Conservation (phyloP, 192 early-diverging fungal species). For the Podila clonocystis region DNA sequence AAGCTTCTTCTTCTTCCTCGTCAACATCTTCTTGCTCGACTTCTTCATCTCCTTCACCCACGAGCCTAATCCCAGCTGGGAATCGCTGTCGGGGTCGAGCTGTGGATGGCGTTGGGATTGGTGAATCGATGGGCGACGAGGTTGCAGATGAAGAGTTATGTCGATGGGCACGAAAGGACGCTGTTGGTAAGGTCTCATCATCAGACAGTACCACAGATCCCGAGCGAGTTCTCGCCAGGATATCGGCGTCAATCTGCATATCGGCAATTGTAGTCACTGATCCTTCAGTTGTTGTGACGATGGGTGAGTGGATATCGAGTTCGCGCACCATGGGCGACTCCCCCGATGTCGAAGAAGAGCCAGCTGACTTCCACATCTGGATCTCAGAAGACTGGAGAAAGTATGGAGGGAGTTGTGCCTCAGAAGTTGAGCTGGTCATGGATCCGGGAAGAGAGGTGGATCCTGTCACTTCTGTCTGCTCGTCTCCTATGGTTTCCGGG, state of each 20-base stretch:
- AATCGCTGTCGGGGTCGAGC: conserved; percentile 41
- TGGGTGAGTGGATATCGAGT: conserved; percentile 35
- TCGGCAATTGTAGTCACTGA: conserved; percentile 26
- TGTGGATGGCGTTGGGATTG: conserved; percentile 47
- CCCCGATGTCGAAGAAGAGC: conserved; percentile 1
- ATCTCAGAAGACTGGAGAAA: neutral
- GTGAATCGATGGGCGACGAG: conserved; percentile 40
- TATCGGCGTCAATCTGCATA: conserved; percentile 34
- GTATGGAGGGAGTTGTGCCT: neutral
- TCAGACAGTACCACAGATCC: conserved; percentile 24
- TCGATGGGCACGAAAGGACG: neutral
- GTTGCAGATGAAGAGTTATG: neutral
- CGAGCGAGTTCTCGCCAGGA: conserved; percentile 25
- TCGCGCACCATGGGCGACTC: conserved; percentile 17
- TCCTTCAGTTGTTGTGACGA: conserved; percentile 8
- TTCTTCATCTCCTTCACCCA: conserved; percentile 8
- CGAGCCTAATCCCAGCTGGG: conserved; percentile 33
- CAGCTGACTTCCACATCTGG: neutral
- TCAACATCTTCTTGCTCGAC: conserved; percentile 7
- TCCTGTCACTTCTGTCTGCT: too few relatives aligned
- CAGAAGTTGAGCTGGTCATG: conserved; percentile 10
- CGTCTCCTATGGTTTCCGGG: neutral
- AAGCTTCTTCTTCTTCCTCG: neutral
- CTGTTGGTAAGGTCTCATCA: neutral
- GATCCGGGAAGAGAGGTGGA: neutral